Base-by-base conservation (phyloP, 2,329 filamentous ascomycete species). In the Cytospora leucostoma region DNA sequence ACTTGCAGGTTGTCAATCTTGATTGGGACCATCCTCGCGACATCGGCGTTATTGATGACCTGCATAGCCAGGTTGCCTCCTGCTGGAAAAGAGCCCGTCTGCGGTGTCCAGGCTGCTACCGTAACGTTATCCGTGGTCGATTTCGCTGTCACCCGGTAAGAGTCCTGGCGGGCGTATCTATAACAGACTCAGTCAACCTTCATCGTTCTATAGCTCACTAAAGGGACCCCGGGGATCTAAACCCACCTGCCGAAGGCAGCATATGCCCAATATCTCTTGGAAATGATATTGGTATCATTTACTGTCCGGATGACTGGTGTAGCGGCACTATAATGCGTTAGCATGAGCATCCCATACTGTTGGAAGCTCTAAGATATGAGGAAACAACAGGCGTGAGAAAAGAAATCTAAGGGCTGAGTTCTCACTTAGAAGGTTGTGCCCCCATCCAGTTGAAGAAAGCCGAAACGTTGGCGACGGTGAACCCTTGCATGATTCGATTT, bases 361-460 rank as follows among this genome's bases (percentile, higher is more conserved):
- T 27, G 27, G 27, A 2, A 4, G 27, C 27, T 27, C 2, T 27
- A 27, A 27, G 4, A 27, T 27, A 27, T 27, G 27, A 27, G 27
- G 4, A 4, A 27, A 27, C 27, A 27, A 47, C 33, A 13, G n/a
- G 21, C 27, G 8, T 33, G 21, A 27, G 34, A 53, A 33, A 37
- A 47, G 12, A 32, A 13, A 21, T 19, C 12, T 15, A 15, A n/a
- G 21, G 27, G 8, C 15, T 37, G n/a, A 3, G 5, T 50, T 15
- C 62, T 38, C 37, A 54, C 27, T 60, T 47, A 3, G 55, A 59
- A n/a, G 61, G 62, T 34, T 59, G 53, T 10, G 65, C 65, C 15
- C 65, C 65, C 52, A 64, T 64, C 65, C 65, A 67, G 40, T 62
- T 55, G 33, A 58, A 50, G 57, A 67, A 67, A 32, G 57, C 59